Evolutionary conservation across 2,329 filamentous ascomycete genomes (phyloP), one percentile per base, ranked within the genome.

Genomic region (Trichoderma koningii): DNA sequence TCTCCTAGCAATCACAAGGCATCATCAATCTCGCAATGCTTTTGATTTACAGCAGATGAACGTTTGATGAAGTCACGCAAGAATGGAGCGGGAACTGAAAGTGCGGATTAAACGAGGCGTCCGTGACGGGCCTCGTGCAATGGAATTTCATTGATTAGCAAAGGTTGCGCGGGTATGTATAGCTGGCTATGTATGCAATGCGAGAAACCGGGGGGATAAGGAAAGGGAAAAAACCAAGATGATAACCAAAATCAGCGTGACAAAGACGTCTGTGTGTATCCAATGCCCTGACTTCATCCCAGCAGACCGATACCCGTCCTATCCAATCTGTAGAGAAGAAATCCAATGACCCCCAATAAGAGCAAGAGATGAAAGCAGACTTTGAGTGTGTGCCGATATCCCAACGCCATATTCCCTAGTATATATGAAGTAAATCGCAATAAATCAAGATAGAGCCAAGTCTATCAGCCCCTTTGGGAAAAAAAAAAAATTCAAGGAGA

Each of bases 111-210:
- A 34, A 9, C 7, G 38, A 55, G 51, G 28, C 28, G 45, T 51
- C 55, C 30, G 34, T 42, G 48, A 30, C 53, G 5, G 28, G 23
- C 53, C 62, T 50, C 44, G 34, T 21, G 10, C 44, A 60, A 48
- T 23, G 21, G 2, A 62, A 48, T 61, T 41, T 41, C 57, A 61
- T 61, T 34, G 7, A 38, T 21, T 45, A 44, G n/a, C n/a, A 34
- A 38, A 38, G 12, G 38, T 21, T 61, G 17, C 48, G 48, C 48
- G 48, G 57, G 57, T 61, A 61, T 61, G 51, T 61, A 41, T 61
- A 61, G 48, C 57, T 52, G 34, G 48, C 38, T 52, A 44, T 61
- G 52, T 61, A 34, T 57, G 57, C 50, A 19, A 34, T 21, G 38
- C 38, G 5, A 10, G 19, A 41, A 23, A 21, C 10, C 7, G 9